Percentiles rank a stretch among this genome's conserved stretches.
These are phyloP conservation scores for Scalesia atractyloides DNA, from an alignment of 129 eudicot genomes.

Conservation along the genomic window DNA sequence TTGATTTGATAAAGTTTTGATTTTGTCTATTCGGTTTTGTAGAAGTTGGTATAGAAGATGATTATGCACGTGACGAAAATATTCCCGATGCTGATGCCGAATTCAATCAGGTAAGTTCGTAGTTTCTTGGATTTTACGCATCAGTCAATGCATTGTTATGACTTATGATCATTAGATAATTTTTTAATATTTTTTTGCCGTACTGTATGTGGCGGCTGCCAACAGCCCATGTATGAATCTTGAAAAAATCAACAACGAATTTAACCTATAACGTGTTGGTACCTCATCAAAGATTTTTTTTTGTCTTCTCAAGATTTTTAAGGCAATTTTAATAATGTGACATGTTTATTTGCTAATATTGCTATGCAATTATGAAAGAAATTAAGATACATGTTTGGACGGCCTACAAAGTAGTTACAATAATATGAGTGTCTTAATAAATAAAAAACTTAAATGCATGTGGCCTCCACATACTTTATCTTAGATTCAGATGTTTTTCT, in stretches of 20 bases:
- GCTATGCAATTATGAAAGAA: not conserved
- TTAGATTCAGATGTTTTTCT: not conserved
- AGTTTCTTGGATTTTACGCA: not conserved
- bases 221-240: not conserved
- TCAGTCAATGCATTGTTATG: not conserved
- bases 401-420: not conserved
- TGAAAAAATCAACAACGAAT: not conserved
- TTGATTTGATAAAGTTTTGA: conserved; percentile 10
- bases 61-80: conserved; percentile 16
- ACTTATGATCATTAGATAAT: not conserved
- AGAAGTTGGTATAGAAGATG: conserved; percentile 35
- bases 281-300: not conserved
- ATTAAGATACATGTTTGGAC: not conserved
- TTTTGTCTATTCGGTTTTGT: conserved; percentile 14
- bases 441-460: not conserved
- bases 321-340: not conserved
- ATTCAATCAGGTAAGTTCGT: conserved; percentile 28
- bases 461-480: not conserved
- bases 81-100: conserved; percentile 19
- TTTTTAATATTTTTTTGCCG: not conserved
- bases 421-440: not conserved
- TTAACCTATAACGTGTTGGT: not conserved
- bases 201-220: not conserved
- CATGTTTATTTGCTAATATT: not conserved
- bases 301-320: not conserved